Base-by-base conservation (phyloP, 345 rosid genomes). In the Stellera chamaejasme region DNA sequence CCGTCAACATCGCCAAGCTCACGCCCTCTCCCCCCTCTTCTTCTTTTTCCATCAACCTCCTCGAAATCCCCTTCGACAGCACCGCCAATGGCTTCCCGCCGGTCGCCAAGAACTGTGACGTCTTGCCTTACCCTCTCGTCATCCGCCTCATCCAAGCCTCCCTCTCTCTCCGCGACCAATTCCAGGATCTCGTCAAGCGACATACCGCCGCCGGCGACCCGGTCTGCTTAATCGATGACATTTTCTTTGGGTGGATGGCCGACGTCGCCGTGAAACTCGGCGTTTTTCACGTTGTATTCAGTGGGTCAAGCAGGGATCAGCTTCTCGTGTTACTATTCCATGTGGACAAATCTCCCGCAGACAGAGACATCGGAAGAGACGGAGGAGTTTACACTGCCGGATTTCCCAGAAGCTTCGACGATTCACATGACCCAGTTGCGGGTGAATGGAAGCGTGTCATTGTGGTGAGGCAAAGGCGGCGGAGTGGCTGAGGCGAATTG, bases 91-190 rank as follows among this genome's bases (percentile, higher is more conserved):
- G 2, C 47, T 3, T 10, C 12, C 13, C 10, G 4, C 4, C 10
- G 11, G 47, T 58, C 69, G 14, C 57, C 1, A 45, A 54, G 45
- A 54, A 54, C 44, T 13, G 19, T 10, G 45, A 54, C 7, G 11
- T 45, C 47, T 45, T 45, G 47, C 47, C 14, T 45, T 11, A 45
- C 47, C 47, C 47, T 45, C 4, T 75, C 49, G 72, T 84, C 48
- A 46, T 66, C 43, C 66, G 46, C 11, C 87, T 90, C 53, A 66
- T 87, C 11, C 67, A 76, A 15, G 90, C 94, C 45, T 72, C 91
- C 6, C 50, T 65, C 25, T 60, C 89, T 10, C 79, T 85, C 43
- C 63, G 66, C 13, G 70, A 12, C 16, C 48, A 7, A 0, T 14
- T 45, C 10, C 48, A 1, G 3, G 47, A 45, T 45, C 3, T 45